Base-by-base conservation (phyloP, 306 rosid genomes). In the Herpetospermum pedunculosum region DNA sequence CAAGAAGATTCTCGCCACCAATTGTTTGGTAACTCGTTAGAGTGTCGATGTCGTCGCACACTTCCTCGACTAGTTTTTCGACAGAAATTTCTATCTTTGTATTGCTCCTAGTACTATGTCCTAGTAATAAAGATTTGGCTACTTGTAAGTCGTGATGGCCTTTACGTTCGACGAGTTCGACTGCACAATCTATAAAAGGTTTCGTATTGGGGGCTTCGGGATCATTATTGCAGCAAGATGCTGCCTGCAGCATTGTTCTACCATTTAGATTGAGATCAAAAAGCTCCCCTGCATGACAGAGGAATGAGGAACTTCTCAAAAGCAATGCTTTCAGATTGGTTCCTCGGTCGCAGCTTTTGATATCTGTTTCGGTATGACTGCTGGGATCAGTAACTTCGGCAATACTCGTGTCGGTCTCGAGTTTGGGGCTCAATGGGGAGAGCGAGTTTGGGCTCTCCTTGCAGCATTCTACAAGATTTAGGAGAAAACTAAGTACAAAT, bases 101-200 rank as follows among this genome's bases (percentile, higher is more conserved):
- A 52, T 80, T 81, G 54, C 83, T 83, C 37, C 32, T 71, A n/a
- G n/a, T n/a, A n/a, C n/a, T n/a, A 26, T 78, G 57, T 38, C 80
- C 80, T 57, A 69, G 81, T 76, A 81, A 54, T 47, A 86, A 55
- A 65, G 86, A 88, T 80, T 71, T 82, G 43, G 75, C 53, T 58
- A 46, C 76, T 69, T 59, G 89, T 63, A 90, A 72, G 23, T 73
- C 83, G 26, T 44, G 85, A 58, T 73, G 64, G 73, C 88, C 76
- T 83, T 74, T 87, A 18, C 83, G 77, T 81, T 83, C 83, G 0
- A 84, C 32, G 59, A 95, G 81, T 81, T 91, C 97, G 9, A 78
- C 81, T 43, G 97, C 99, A 57, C 91, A 89, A 57, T 91, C 96
- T 64, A 85, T 62, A 58, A 60, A 77, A 68, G 84, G 91, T 64